Base-by-base conservation (phyloP, 1,284 basidiomycete species). In the Ganoderma meredithae region DNA sequence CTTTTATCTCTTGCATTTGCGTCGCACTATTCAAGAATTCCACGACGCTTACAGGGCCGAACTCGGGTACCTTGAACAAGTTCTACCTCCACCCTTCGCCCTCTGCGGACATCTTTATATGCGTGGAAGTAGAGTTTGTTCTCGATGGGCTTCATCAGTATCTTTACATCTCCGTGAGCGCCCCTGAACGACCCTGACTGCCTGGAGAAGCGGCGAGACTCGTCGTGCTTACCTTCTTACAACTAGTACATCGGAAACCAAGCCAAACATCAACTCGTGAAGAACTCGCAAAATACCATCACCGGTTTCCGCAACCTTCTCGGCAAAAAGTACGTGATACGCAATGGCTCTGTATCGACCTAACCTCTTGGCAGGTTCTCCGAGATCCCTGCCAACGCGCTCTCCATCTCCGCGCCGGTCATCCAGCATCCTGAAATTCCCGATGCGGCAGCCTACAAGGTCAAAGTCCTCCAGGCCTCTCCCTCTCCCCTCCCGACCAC, bases 211-310 rank as follows among this genome's bases (percentile, higher is more conserved):
- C 40, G 31, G n/a, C 39, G 13, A 59, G 36, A 22, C 3, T 10
- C 12, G 39, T 4, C 33, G 33, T 36, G 8, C 33, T 36, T 8
- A 36, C 36, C 9, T 36, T 36, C 6, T 31, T 31, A 31, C 27
- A 1, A 15, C 10, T 76, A 97, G 95, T 99, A 99, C 84, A 93
- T 98, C 66, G 97, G 97, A 74, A 98, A 96, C 82, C 95, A 97
- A 79, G 97, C 97, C 62, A 95, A 93, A 77, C 93, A 91, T 12
- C 97, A 99, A 79, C 92, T 99, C 60, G 93, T 99, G 39, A 97
- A 98, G 82, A 99, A 99, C 80, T 86, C 94, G 4, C 86, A 92
- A 78, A 99, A 99, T 81, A 98, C 97, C 44, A 97, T 99, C 76
- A 92, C 91, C 62, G 93, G 93, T 12, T 99, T 99, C 86, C 87